Evolutionary conservation across 2,329 filamentous ascomycete genomes (phyloP).

Genomic region (Pseudogymnoascus sp.): DNA sequence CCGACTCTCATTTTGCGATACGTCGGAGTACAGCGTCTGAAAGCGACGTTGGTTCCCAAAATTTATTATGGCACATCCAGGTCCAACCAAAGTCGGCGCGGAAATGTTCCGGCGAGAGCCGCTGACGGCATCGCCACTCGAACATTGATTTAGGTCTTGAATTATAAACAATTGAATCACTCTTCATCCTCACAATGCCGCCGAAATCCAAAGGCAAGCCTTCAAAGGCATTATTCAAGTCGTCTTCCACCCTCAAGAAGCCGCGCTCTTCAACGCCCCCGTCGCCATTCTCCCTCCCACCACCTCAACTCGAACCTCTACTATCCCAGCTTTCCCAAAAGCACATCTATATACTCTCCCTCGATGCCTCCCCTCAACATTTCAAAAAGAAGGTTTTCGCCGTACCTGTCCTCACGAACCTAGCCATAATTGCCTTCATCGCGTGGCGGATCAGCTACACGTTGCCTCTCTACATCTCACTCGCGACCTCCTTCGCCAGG

Average conservation of each 20-base stretch:
- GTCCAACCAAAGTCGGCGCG: slow-evolving; percentile 2
- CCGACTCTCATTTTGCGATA: slow-evolving; percentile 24
- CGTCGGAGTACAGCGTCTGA: slow-evolving; percentile 5
- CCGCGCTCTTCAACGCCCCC: slow-evolving; percentile 32
- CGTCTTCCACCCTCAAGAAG: slow-evolving; percentile 1
- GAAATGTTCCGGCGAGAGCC: slow-evolving; percentile 6
- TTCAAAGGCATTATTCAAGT: slow-evolving; percentile 2
- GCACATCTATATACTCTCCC: slow-evolving; percentile 75
- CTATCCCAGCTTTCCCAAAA: slow-evolving; percentile 54
- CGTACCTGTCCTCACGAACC: slow-evolving; percentile 70
- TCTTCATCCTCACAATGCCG: not conserved
- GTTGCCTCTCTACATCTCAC: slow-evolving; percentile 61
- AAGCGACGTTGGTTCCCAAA: slow-evolving; percentile 13
- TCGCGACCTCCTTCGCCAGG: slow-evolving; percentile 21
- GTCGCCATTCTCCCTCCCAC: slow-evolving; percentile 59
- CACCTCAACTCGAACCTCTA: slow-evolving; percentile 55
- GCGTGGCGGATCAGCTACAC: slow-evolving; percentile 60
- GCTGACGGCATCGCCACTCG: not conserved
- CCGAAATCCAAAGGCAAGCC: not conserved
- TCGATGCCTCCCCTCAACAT: slow-evolving; percentile 59
- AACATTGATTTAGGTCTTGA: not conserved
- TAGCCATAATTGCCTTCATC: slow-evolving; percentile 55
- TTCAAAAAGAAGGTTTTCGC: slow-evolving; percentile 79
- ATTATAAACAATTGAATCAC: not conserved
- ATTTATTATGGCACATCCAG: slow-evolving; percentile 7